phyloP scores from a whole-genome alignment of 306 rosid genomes.

The Abrus precatorius region DNA sequence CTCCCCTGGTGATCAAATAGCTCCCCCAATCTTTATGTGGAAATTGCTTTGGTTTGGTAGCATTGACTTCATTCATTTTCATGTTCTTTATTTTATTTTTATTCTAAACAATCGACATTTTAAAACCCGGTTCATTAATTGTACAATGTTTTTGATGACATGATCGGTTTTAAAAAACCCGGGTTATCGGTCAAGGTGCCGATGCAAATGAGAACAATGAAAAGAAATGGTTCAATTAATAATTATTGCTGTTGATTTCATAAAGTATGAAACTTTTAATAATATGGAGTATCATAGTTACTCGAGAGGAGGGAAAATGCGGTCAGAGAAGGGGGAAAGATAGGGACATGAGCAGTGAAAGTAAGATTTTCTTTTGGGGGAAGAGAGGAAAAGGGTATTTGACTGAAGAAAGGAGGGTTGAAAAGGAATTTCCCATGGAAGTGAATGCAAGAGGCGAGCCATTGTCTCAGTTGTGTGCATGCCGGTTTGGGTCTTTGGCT shows the following conservation, averaged over 20 bases:
- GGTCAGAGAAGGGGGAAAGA: conserved; percentile 61
- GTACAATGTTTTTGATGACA: neutral
- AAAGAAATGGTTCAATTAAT: neutral
- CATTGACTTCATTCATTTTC: neutral
- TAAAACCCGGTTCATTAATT: neutral
- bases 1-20: no score
- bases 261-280: conserved; percentile 44
- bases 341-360: conserved; percentile 56
- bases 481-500: conserved; percentile 30
- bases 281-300: conserved; percentile 46
- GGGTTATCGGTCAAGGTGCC: conserved; percentile 19
- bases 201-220: neutral
- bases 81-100: neutral
- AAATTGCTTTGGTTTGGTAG: neutral
- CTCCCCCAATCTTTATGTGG: neutral
- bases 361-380: conserved; percentile 48
- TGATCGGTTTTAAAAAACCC: neutral
- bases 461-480: neutral
- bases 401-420: neutral
- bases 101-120: conserved; percentile 6
- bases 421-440: neutral
- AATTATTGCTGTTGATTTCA: conserved; percentile 43
- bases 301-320: conserved; percentile 47
- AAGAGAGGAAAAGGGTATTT: conserved; percentile 34
- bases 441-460: neutral